These are phyloP conservation scores for Rutstroemia sp. DNA, from an alignment of 2,329 filamentous ascomycete genomes.

Conservation along the genomic window DNA sequence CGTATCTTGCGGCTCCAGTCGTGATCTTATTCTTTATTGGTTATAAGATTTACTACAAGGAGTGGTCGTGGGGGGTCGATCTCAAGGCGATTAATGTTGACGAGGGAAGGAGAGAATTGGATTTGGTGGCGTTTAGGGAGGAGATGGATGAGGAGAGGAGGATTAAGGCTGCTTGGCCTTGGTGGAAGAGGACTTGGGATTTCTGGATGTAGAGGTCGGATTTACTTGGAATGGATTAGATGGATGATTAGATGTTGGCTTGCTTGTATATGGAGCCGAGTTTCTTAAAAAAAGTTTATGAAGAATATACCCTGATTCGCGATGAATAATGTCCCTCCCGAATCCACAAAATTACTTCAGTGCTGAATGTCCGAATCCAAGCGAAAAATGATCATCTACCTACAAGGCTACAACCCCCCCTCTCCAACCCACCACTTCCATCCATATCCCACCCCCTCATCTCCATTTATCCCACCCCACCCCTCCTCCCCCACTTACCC, in stretches of 20 bases:
- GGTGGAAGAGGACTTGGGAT: slow-evolving; percentile 24
- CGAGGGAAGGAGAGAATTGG: slow-evolving; percentile 26
- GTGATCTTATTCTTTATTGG: slow-evolving; percentile 51
- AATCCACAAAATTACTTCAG: too few species aligned
- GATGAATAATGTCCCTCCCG: too few species aligned
- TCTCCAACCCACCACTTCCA: too few species aligned
- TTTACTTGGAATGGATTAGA: not conserved
- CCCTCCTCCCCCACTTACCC: not conserved
- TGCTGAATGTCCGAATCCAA: too few species aligned
- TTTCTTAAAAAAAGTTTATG: too few species aligned
- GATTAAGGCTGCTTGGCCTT: slow-evolving; percentile 23
- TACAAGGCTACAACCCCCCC: too few species aligned
- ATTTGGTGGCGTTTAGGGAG: slow-evolving; percentile 24
- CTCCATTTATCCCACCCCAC: too few species aligned
- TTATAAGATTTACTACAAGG: slow-evolving; percentile 52
- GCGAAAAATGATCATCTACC: too few species aligned
- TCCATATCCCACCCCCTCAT: not conserved
- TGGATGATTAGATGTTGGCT: not conserved
- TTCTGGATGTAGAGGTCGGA: slow-evolving; percentile 12
- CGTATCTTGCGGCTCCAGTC: slow-evolving; percentile 50
- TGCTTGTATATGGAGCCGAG: not conserved
- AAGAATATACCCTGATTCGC: too few species aligned
- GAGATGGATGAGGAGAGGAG: slow-evolving; percentile 27
- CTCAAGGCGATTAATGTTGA: slow-evolving; percentile 25
- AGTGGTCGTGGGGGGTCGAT: slow-evolving; percentile 24